phyloP scores from a whole-genome alignment of 768 basidiomycete species.

The Pleurotus platypus region DNA sequence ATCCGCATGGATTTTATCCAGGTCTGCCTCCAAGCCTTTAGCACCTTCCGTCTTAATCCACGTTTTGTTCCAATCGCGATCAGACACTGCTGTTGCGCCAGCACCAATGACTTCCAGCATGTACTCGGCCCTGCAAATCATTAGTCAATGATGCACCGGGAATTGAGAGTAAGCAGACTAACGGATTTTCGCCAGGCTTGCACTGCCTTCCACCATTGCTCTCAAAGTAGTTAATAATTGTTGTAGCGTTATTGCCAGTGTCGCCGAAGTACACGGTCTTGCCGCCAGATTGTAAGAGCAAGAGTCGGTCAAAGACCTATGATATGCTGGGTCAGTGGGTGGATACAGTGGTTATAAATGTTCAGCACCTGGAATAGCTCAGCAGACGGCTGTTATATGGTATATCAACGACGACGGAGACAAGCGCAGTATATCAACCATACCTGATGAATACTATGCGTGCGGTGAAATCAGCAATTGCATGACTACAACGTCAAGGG shows the following conservation, averaged over 20 bases:
- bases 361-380: constrained; percentile 59
- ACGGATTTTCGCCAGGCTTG: constrained; percentile 71
- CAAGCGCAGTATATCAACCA: background rate
- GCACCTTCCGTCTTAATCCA: constrained; percentile 57
- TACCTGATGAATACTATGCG: constrained; percentile 41
- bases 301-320: constrained; percentile 65
- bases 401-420: background rate
- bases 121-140: constrained; percentile 45
- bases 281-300: constrained; percentile 77
- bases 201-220: constrained; percentile 62
- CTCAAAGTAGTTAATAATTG: constrained; percentile 74
- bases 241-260: constrained; percentile 57
- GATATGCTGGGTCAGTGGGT: background rate
- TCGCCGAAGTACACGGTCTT: constrained; percentile 73
- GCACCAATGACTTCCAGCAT: constrained; percentile 78
- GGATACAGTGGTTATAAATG: no score
- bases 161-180: constrained; percentile 10
- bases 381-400: constrained; percentile 62
- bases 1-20: constrained; percentile 44
- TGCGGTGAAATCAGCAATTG: background rate
- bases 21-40: constrained; percentile 27
- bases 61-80: constrained; percentile 49
- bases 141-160: background rate
- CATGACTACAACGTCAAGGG: background rate
- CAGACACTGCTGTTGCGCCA: constrained; percentile 56